phyloP scores from a whole-genome alignment of 225 moss, liverwort and hornwort genomes.

The Thuidium tamariscinum region DNA sequence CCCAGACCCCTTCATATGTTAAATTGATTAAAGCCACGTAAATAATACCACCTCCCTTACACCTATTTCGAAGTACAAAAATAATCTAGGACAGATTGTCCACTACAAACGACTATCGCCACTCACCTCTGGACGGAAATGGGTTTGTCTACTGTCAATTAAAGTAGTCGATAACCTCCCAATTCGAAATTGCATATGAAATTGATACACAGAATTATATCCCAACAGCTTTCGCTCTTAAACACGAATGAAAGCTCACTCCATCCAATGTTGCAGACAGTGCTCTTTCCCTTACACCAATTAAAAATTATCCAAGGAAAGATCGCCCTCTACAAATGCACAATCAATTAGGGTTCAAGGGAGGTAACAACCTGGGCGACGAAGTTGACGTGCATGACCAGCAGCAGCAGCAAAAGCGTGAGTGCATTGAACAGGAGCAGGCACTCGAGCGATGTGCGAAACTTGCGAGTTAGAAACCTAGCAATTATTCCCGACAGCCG shows the following conservation, averaged over 20 bases:
- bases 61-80: neutral
- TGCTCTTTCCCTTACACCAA: neutral
- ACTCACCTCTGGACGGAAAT: neutral
- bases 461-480: constrained; percentile 76
- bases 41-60: neutral
- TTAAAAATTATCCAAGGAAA: neutral
- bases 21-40: neutral
- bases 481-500: constrained; percentile 80
- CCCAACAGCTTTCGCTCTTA: neutral
- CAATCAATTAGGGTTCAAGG: constrained; percentile 14
- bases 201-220: neutral
- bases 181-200: neutral
- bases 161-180: neutral
- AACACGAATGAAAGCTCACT: neutral
- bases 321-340: neutral
- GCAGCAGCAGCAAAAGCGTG: constrained; percentile 62
- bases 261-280: neutral
- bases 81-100: neutral
- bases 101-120: neutral
- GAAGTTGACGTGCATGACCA: constrained; percentile 99
- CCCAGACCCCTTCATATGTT: neutral
- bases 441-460: constrained; percentile 68
- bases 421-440: constrained; percentile 70
- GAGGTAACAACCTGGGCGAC: constrained; percentile 61
- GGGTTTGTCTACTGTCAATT: neutral